A percentile compares a stretch with the other conserved stretches of the same genome.
Conservation (phyloP, 495 filamentous ascomycete species). For the Pyrenula massariospora region DNA sequence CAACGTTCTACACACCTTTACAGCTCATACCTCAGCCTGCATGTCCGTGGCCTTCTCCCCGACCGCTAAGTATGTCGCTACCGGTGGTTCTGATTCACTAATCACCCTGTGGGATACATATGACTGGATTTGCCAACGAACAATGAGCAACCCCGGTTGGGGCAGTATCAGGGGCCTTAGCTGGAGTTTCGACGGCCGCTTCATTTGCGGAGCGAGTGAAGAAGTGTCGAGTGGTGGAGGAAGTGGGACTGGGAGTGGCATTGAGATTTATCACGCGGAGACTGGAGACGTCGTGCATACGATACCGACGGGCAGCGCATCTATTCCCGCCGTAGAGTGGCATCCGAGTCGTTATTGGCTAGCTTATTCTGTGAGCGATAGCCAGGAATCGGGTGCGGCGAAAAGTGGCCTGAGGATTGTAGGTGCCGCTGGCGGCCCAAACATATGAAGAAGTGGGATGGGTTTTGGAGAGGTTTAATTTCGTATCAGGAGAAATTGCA, state of each 20-base stretch:
- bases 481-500: no score
- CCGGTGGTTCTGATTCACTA: constrained; percentile 80
- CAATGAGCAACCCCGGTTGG: constrained; percentile 56
- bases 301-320: constrained; percentile 48
- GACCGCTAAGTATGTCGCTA: constrained; percentile 67
- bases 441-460: constrained; percentile 7
- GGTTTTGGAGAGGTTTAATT: no score
- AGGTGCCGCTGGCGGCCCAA: constrained; percentile 41
- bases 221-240: constrained; percentile 37
- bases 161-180: constrained; percentile 74
- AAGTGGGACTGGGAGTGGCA: constrained; percentile 21
- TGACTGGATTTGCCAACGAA: constrained; percentile 82
- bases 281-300: constrained; percentile 76
- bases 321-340: constrained; percentile 65
- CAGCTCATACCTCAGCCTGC: constrained; percentile 73
- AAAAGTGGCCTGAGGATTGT: constrained; percentile 72
- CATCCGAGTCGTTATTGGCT: constrained; percentile 82
- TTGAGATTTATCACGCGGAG: constrained; percentile 74
- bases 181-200: constrained; percentile 87
- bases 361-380: constrained; percentile 71
- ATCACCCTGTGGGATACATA: constrained; percentile 86
- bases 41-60: constrained; percentile 61
- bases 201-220: constrained; percentile 73
- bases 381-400: constrained; percentile 49
- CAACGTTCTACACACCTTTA: constrained; percentile 46